Evolutionary conservation across 1,139 yeast genomes (phyloP).

Genomic region (Candida tropicalis): DNA sequence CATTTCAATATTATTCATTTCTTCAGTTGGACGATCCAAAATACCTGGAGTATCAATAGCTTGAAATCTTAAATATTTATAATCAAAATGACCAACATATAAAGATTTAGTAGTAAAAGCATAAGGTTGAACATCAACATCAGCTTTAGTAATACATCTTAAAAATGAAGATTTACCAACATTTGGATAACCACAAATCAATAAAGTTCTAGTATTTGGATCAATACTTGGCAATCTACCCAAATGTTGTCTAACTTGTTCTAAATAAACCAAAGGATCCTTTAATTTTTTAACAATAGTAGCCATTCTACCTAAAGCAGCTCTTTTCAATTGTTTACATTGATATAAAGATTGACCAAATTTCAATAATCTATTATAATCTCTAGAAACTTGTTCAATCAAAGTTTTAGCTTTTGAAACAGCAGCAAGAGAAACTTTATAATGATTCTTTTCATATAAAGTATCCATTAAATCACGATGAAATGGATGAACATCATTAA

Average conservation of each 20-base stretch:
- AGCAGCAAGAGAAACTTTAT: constrained; percentile 96
- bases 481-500: constrained; percentile 97
- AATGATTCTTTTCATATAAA: constrained; percentile 94
- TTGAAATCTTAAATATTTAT: constrained; percentile 95
- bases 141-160: constrained; percentile 93
- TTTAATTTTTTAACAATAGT: constrained; percentile 92
- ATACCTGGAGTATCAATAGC: constrained; percentile 99
- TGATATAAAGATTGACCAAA: constrained; percentile 97
- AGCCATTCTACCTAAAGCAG: constrained; percentile 99
- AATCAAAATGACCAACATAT: constrained; percentile 97
- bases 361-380: constrained; percentile 88
- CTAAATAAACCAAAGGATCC: constrained; percentile 90
- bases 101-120: constrained; percentile 96
- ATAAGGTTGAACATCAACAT: constrained; percentile 98
- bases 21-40: constrained; percentile 97
- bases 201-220: constrained; percentile 95
- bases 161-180: constrained; percentile 98
- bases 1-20: constrained; percentile 99
- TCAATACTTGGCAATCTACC: constrained; percentile 98
- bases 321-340: constrained; percentile 97
- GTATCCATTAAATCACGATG: constrained; percentile 98
- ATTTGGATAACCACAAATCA: constrained; percentile 98
- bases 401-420: constrained; percentile 91
- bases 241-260: constrained; percentile 98
- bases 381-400: constrained; percentile 95